Evolutionary conservation across 2,329 filamentous ascomycete genomes (phyloP).

Genomic region (Rugonectria rugulosa): DNA sequence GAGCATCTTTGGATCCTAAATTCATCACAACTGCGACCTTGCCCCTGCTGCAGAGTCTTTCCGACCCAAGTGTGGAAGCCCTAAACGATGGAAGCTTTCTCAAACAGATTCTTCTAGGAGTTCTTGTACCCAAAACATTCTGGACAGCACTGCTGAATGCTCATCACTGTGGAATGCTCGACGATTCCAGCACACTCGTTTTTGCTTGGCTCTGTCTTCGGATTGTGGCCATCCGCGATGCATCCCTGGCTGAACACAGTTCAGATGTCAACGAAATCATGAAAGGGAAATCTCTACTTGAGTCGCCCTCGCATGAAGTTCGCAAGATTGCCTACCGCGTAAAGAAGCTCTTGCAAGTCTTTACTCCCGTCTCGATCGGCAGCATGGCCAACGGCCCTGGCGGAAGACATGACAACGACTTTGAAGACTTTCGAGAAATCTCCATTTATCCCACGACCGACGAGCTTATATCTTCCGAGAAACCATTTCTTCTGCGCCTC

Average conservation of each 20-base stretch:
- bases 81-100: conserved; percentile 34
- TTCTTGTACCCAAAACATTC: conserved; percentile 61
- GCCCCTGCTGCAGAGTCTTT: conserved; percentile 24
- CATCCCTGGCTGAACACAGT: conserved; percentile 21
- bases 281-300: conserved; percentile 34
- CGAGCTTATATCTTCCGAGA: conserved; percentile 63
- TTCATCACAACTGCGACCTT: conserved; percentile 40
- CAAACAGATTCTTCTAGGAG: conserved; percentile 47
- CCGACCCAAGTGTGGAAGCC: conserved; percentile 21
- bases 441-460: conserved; percentile 71
- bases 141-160: conserved; percentile 57
- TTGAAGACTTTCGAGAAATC: conserved; percentile 65
- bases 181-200: conserved; percentile 40
- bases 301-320: conserved; percentile 32
- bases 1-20: conserved; percentile 28
- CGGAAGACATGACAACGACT: conserved; percentile 78
- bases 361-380: conserved; percentile 9
- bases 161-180: conserved; percentile 41
- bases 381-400: conserved; percentile 54
- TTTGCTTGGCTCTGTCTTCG: conserved; percentile 60
- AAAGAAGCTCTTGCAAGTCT: conserved; percentile 46
- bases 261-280: conserved; percentile 37
- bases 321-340: conserved; percentile 46
- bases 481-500: conserved; percentile 63
- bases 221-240: conserved; percentile 42